Percentiles rank a stretch among this genome's conserved stretches.
Evolutionary conservation across 2,329 filamentous ascomycete genomes (phyloP).

Genomic region (Phialemoniopsis sp.): DNA sequence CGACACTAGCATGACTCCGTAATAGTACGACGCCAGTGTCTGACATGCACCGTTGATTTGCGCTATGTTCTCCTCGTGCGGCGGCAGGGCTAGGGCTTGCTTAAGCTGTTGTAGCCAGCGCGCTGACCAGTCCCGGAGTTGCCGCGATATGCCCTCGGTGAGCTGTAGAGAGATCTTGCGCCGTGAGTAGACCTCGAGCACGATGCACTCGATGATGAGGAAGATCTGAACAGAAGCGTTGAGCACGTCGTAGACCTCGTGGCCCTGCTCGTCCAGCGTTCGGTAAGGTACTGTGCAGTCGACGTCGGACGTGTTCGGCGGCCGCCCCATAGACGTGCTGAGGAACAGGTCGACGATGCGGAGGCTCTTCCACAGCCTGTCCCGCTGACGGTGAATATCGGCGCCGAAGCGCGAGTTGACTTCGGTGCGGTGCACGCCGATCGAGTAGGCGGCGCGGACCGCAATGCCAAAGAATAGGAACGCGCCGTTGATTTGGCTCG

Average conservation of each 20-base stretch:
- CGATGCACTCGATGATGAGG: constrained; percentile 44
- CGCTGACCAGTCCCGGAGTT: constrained; percentile 46
- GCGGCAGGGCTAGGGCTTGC: constrained; percentile 21
- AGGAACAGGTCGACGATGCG: constrained; percentile 48
- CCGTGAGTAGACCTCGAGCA: constrained; percentile 48
- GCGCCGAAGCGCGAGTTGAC: constrained; percentile 47
- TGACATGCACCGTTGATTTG: constrained; percentile 43
- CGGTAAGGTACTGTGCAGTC: constrained; percentile 50
- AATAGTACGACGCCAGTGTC: constrained; percentile 49
- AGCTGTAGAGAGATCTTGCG: constrained; percentile 48
- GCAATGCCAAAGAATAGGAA: constrained; percentile 52
- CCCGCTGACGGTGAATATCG: constrained; percentile 36
- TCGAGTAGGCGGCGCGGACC: constrained; percentile 46
- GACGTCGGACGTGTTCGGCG: constrained; percentile 47
- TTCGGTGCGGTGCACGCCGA: constrained; percentile 49
- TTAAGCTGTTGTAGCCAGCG: constrained; percentile 43
- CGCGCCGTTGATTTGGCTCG: constrained; percentile 50
- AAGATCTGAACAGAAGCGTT: constrained; percentile 50
- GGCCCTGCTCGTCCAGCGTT: constrained; percentile 23
- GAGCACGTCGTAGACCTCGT: constrained; percentile 39
- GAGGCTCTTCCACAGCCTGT: constrained; percentile 50
- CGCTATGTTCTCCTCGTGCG: constrained; percentile 15
- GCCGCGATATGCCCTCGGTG: constrained; percentile 48
- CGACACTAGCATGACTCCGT: constrained; percentile 53
- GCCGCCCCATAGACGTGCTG: constrained; percentile 42